phyloP scores from a whole-genome alignment of 352 stramenopile species.

The Phytopythium boreale region DNA sequence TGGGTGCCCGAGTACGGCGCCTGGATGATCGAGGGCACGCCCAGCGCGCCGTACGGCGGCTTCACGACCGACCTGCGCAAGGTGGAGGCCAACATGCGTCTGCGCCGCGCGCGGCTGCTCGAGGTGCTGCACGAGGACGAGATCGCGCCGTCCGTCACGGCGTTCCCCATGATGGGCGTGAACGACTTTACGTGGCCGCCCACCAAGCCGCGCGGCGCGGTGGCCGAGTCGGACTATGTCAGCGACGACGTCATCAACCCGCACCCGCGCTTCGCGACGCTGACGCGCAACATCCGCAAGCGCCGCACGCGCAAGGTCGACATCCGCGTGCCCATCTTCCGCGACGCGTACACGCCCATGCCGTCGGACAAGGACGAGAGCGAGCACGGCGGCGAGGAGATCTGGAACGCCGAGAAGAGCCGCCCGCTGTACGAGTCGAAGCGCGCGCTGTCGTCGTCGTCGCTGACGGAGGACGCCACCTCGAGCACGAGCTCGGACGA shows the following conservation, averaged over 20 bases:
- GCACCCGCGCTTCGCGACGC: slow-evolving; percentile 97
- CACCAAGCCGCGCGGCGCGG: slow-evolving; percentile 53
- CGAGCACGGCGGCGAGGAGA: slow-evolving; percentile 4
- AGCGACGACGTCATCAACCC: slow-evolving; percentile 98
- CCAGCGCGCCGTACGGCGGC: slow-evolving; percentile 91
- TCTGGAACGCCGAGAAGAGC: slow-evolving; percentile 78
- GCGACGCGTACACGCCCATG: slow-evolving; percentile 76
- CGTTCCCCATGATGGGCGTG: slow-evolving; percentile 96
- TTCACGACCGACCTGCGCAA: slow-evolving; percentile 94
- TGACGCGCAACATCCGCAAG: slow-evolving; percentile 98
- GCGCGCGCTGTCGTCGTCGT: slow-evolving; percentile 18
- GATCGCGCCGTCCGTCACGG: slow-evolving; percentile 95
- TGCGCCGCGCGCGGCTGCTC: slow-evolving; percentile 93
- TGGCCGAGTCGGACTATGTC: slow-evolving; percentile 96
- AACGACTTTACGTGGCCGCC: slow-evolving; percentile 88
- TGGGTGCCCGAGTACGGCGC: slow-evolving; percentile 99
- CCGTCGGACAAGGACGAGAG: slow-evolving; percentile 70
- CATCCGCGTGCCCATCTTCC: slow-evolving; percentile 86
- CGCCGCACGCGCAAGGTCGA: slow-evolving; percentile 85
- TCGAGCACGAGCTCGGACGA: slow-evolving; percentile 15
- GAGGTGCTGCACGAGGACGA: slow-evolving; percentile 93
- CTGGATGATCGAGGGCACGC: slow-evolving; percentile 99
- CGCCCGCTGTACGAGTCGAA: slow-evolving; percentile 78
- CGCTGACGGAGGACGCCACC: slow-evolving; percentile 14
- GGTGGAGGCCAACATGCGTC: slow-evolving; percentile 98